phyloP scores from a whole-genome alignment of 352 stramenopile species.

The Phytophthora agathidicida region DNA sequence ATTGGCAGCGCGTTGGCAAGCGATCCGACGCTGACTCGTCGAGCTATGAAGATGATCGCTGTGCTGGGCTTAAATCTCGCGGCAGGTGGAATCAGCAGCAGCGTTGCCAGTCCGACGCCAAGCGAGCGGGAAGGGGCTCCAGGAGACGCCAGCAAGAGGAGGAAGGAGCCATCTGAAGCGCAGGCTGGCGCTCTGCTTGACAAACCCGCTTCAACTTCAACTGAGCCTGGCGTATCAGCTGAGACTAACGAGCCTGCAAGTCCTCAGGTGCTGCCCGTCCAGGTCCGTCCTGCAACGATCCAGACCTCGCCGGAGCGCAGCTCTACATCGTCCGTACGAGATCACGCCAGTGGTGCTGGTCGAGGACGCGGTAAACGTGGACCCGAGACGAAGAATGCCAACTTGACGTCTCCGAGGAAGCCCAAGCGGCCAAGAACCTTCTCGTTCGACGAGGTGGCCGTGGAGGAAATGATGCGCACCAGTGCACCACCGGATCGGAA shows the following conservation, averaged over 20 bases:
- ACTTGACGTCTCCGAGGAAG: slow-evolving; percentile 52
- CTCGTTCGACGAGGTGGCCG: slow-evolving; percentile 71
- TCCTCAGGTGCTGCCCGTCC: slow-evolving; percentile 18
- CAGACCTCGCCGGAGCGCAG: slow-evolving; percentile 9
- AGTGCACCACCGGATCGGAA: slow-evolving; percentile 88
- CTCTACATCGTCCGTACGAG: neutral
- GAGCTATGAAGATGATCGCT: slow-evolving; percentile 95
- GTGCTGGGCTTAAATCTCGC: slow-evolving; percentile 91
- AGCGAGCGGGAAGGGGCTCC: slow-evolving; percentile 5
- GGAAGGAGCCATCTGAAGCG: slow-evolving; percentile 17
- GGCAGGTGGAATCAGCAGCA: slow-evolving; percentile 17
- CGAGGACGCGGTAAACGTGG: slow-evolving; percentile 30
- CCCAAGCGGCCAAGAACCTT: slow-evolving; percentile 87
- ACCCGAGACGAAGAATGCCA: slow-evolving; percentile 33
- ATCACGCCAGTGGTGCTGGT: neutral
- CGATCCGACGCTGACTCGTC: slow-evolving; percentile 92
- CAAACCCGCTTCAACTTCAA: slow-evolving; percentile 37
- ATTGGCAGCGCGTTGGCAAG: slow-evolving; percentile 97
- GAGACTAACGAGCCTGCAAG: slow-evolving; percentile 1
- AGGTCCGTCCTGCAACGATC: slow-evolving; percentile 13
- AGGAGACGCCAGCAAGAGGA: slow-evolving; percentile 17
- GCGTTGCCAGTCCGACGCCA: slow-evolving; percentile 10
- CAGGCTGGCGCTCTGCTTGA: slow-evolving; percentile 18
- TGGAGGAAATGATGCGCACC: slow-evolving; percentile 48
- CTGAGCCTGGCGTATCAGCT: slow-evolving; percentile 3